Percentiles rank a stretch among this genome's conserved stretches.
Evolutionary conservation across 2,329 filamentous ascomycete genomes (phyloP).

Genomic region (Lecanicillium sp.): DNA sequence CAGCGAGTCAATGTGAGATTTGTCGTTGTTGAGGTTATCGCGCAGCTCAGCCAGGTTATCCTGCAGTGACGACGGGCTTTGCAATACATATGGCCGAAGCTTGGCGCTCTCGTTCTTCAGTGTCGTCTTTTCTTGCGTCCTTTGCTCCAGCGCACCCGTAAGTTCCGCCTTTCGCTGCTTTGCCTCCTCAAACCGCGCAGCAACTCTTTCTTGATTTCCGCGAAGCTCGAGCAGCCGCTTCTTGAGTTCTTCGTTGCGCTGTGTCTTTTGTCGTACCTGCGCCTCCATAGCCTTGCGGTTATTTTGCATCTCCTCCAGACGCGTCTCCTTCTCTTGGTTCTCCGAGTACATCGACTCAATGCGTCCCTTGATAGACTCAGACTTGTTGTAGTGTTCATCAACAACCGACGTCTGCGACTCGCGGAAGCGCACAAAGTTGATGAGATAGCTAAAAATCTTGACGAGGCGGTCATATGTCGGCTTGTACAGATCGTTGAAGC

Average conservation of each 20-base stretch:
- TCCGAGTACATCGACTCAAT: constrained; percentile 80
- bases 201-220: constrained; percentile 73
- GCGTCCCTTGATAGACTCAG: constrained; percentile 74
- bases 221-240: constrained; percentile 71
- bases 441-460: constrained; percentile 95
- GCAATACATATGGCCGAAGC: constrained; percentile 81
- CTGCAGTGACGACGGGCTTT: constrained; percentile 79
- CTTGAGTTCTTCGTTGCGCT: constrained; percentile 81
- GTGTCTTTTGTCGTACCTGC: constrained; percentile 75
- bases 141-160: constrained; percentile 63
- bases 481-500: constrained; percentile 83
- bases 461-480: constrained; percentile 84
- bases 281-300: constrained; percentile 75
- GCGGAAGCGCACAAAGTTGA: constrained; percentile 97
- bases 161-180: constrained; percentile 73
- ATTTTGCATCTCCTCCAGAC: constrained; percentile 70
- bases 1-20: constrained; percentile 75
- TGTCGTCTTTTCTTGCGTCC: constrained; percentile 59
- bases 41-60: constrained; percentile 73
- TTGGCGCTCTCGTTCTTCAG: constrained; percentile 81
- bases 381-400: constrained; percentile 87
- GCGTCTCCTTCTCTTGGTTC: constrained; percentile 79
- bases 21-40: constrained; percentile 68
- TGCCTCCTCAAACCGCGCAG: constrained; percentile 72
- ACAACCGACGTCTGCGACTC: constrained; percentile 86